phyloP scores from a whole-genome alignment of 1,284 basidiomycete genomes.

The Fomitopsis schrenkii region DNA sequence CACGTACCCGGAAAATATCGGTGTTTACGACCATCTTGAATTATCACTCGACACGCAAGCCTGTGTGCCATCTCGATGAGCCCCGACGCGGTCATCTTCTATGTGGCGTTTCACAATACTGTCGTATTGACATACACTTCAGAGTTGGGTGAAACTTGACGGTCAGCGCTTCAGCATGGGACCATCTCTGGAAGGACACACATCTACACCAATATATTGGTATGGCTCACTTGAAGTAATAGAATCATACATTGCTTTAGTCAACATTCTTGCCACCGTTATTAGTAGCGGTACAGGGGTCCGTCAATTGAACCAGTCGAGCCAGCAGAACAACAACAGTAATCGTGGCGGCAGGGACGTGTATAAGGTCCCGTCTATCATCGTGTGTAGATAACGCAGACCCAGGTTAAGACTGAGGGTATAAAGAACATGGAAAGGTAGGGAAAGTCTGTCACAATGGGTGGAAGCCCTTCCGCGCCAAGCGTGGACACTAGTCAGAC shows the following conservation, averaged over 20 bases:
- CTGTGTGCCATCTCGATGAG: conserved; percentile 37
- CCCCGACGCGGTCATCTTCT: too few species aligned
- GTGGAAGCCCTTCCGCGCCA: too few species aligned
- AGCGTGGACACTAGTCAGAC: background rate
- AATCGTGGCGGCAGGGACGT: background rate
- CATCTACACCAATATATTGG: too few species aligned
- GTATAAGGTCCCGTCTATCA: background rate
- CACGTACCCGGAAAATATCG: background rate
- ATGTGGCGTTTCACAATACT: too few species aligned
- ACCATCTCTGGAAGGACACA: too few species aligned
- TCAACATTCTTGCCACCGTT: conserved; percentile 13
- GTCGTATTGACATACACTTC: too few species aligned
- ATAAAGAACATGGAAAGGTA: too few species aligned
- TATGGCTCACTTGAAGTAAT: too few species aligned
- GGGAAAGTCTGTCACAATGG: too few species aligned
- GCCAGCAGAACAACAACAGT: background rate
- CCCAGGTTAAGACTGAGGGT: background rate
- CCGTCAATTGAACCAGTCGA: background rate
- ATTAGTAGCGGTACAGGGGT: background rate
- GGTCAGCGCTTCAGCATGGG: too few species aligned
- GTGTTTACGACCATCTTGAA: too few species aligned
- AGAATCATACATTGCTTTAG: conserved; percentile 8
- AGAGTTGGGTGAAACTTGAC: too few species aligned
- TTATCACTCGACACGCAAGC: conserved; percentile 22
- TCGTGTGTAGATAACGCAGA: background rate